Conservation (phyloP, 306 rosid genomes). For the Inga leiocalycina region DNA sequence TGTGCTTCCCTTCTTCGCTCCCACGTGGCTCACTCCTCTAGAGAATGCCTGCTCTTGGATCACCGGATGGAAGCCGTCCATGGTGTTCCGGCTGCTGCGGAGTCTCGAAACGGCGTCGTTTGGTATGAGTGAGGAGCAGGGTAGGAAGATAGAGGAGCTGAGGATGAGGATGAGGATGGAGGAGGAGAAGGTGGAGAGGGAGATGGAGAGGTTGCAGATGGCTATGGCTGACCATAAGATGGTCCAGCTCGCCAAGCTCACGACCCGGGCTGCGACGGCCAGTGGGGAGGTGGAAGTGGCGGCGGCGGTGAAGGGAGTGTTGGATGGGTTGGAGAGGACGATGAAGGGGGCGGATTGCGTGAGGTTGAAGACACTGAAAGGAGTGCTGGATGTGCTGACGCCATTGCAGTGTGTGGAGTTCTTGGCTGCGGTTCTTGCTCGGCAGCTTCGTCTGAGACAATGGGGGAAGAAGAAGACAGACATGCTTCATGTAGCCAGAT, state of each 20-base stretch:
- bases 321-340: conserved; percentile 55
- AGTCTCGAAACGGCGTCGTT: neutral
- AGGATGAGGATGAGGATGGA: neutral
- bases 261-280: conserved; percentile 8
- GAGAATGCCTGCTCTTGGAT: conserved; percentile 15
- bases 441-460: conserved; percentile 52
- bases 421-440: conserved; percentile 48
- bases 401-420: conserved; percentile 73
- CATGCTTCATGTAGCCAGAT: neutral
- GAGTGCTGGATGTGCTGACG: conserved; percentile 54
- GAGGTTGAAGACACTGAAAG: conserved; percentile 68
- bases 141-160: neutral
- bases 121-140: neutral
- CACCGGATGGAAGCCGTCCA: conserved; percentile 18
- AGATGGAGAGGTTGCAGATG: conserved; percentile 22
- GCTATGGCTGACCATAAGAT: conserved; percentile 60
- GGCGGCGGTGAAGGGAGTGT: conserved; percentile 44
- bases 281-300: conserved; percentile 32
- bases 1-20: conserved; percentile 59
- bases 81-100: neutral
- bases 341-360: conserved; percentile 84
- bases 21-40: conserved; percentile 9
- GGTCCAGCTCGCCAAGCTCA: conserved; percentile 44
- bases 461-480: conserved; percentile 41
- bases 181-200: conserved; percentile 15